Evolutionary conservation across 805 yeast genomes (phyloP), one percentile per base, ranked within the genome.

Genomic region (Saccharomycopsis lassenensis): DNA sequence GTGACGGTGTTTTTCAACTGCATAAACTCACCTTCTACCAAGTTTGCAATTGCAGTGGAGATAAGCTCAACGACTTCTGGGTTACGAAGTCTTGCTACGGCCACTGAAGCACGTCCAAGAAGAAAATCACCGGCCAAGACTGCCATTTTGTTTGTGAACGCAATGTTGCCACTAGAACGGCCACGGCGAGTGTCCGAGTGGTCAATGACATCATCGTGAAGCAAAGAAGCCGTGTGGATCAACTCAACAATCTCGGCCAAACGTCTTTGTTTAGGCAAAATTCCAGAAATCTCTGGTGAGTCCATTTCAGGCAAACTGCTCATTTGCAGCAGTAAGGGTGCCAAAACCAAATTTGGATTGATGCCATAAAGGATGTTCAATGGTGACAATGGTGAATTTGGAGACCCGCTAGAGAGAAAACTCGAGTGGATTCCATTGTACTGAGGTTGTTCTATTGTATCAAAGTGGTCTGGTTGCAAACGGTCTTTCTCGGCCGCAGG

Each of bases 1-100:
- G 80, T 61, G 5, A 87, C 91, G 0, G 95, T 85, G 59, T 91
- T 91, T 49, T 89, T 87, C 63, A 91, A 71, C 61, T 91, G 98
- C 97, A 91, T 91, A 56, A 91, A 89, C 61, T 91, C 98, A 34
- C 98, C 98, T 61, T 91, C 98, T 1, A 91, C 97, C 42, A 91
- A 67, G 55, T 91, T 91, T 8, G 97, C 98, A 54, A 91, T 91
- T 22, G 95, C 81, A 10, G 95, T 89, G 3, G 96, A 86, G 63
- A 91, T 74, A 43, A 91, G 67, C 61, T 91, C 98, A 40, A 86
- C 87, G 31, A 91, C 98, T 62, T 91, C 97, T n/a, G 95, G 89
- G 56, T 91, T 89, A 52, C 96, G 68, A 34, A 91, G 62, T 43
- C 98, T 65, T 8, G 96, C 93, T 46, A 91, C 77, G 2, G 95